Evolutionary conservation across 352 stramenopile species (phyloP), one percentile per base, ranked within the genome.

Genomic region (Achlya hypogyna): DNA sequence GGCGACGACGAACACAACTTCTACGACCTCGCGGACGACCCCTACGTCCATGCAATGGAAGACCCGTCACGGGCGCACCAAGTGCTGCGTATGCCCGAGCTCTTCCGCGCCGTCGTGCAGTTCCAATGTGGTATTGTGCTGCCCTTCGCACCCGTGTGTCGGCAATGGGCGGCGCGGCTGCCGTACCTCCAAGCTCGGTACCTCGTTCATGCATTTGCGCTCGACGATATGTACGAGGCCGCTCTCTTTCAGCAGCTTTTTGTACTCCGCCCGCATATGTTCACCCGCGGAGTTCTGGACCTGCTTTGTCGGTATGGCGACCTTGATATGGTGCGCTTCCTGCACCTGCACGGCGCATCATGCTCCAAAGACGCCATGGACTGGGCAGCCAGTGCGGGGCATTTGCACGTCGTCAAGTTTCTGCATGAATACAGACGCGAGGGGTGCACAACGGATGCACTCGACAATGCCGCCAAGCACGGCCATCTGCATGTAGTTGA

Each of bases 361-460:
- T 69, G 63, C 31, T 47, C 52, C 22, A 69, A 47, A 28, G 63
- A 69, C 38, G 63, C 63, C 1, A 69, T 69, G 63, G 63, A 69
- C 40, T 69, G 49, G 49, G 63, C 63, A 2, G 49, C 63, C 23
- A 47, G 53, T 22, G 47, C 40, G 14, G 63, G 63, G 38, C 52
- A 63, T 52, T 28, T 69, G 22, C n/a, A 69, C 45, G 51, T 69
- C 32, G 63, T 69, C 1, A 12, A 47, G 38, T 69, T 54, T 63
- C 23, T 69, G n/a, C 63, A 69, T 34, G 20, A 27, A n/a, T 18
- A 69, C 34, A 49, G 63, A 18, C 52, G 20, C 5, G 63, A 69
- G 52, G 63, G 63, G 31, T 64, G 51, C 9, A 69, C 63, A 12
- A 35, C 28, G 10, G 63, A 62, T 18, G 63, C 63, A 3, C 49